phyloP scores from a whole-genome alignment of 2,329 filamentous ascomycete species.

The Penicillium sclerotiorum region DNA sequence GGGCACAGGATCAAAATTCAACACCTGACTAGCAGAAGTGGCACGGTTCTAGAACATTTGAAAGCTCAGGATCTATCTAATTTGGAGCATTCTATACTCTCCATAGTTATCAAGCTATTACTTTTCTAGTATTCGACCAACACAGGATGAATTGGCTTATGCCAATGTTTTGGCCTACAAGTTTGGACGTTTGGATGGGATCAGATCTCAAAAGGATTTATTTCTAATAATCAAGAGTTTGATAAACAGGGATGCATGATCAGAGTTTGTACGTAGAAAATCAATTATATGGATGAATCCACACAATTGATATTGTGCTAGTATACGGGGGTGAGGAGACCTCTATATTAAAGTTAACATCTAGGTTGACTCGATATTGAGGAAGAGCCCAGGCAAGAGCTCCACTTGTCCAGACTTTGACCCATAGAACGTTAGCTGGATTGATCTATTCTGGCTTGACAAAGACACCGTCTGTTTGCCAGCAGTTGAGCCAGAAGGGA shows the following conservation, averaged over 20 bases:
- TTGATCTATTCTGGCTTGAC: neutral
- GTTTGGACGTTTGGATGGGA: no score
- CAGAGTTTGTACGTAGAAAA: no score
- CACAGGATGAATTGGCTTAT: no score
- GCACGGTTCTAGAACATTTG: no score
- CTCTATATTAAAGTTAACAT: neutral
- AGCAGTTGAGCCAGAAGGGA: conserved; percentile 4
- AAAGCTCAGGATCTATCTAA: neutral
- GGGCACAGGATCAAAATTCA: no score
- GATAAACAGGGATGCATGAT: no score
- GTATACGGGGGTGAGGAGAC: neutral
- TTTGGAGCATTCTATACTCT: neutral
- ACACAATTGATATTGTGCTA: neutral
- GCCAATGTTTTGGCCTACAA: no score
- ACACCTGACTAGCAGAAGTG: no score
- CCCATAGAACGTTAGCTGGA: conserved; percentile 10
- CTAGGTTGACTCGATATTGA: conserved; percentile 5
- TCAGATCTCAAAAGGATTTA: neutral
- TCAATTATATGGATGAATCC: no score
- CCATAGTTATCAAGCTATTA: no score
- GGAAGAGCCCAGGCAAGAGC: conserved; percentile 12
- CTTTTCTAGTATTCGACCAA: no score
- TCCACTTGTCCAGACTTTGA: conserved; percentile 5
- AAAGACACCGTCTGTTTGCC: neutral
- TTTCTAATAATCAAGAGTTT: no score